Percentiles rank a stretch among this genome's conserved stretches.
phyloP scores from a whole-genome alignment of 345 rosid genomes.

The Euphorbia tirucalli region DNA sequence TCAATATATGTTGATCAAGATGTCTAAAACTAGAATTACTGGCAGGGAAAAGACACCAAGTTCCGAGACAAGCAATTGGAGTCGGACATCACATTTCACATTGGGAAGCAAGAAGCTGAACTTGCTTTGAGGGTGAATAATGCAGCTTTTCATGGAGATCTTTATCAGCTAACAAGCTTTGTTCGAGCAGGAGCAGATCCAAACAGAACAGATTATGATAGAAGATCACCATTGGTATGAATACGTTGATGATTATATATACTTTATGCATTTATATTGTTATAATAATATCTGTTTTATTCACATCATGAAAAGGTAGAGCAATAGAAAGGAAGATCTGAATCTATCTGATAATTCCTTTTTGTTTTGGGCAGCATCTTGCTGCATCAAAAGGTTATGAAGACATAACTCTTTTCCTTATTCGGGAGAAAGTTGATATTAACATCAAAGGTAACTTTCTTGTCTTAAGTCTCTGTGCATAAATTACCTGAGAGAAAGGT shows the following conservation, averaged over 20 bases:
- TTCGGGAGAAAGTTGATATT: constrained; percentile 58
- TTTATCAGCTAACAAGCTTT: constrained; percentile 69
- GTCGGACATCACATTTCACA: constrained; percentile 78
- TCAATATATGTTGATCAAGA: background rate
- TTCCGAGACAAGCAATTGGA: constrained; percentile 71
- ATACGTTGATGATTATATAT: background rate
- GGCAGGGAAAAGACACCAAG: constrained; percentile 69
- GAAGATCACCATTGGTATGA: constrained; percentile 85
- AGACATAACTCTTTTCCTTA: constrained; percentile 61
- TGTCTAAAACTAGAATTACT: constrained; percentile 18
- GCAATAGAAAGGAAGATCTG: background rate
- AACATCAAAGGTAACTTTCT: constrained; percentile 60
- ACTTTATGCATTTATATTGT: background rate
- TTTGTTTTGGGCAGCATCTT: constrained; percentile 68
- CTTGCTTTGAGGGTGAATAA: constrained; percentile 83
- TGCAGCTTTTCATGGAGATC: constrained; percentile 83
- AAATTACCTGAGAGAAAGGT: constrained; percentile 2
- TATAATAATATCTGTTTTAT: background rate
- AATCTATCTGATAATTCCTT: constrained; percentile 1
- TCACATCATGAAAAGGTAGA: background rate
- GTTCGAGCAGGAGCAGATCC: constrained; percentile 88
- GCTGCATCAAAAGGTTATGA: constrained; percentile 82
- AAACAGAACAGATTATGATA: constrained; percentile 85
- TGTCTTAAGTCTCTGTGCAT: background rate
- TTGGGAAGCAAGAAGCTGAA: constrained; percentile 93